Base-by-base conservation (phyloP, 345 rosid genomes). In the Pistacia vera region DNA sequence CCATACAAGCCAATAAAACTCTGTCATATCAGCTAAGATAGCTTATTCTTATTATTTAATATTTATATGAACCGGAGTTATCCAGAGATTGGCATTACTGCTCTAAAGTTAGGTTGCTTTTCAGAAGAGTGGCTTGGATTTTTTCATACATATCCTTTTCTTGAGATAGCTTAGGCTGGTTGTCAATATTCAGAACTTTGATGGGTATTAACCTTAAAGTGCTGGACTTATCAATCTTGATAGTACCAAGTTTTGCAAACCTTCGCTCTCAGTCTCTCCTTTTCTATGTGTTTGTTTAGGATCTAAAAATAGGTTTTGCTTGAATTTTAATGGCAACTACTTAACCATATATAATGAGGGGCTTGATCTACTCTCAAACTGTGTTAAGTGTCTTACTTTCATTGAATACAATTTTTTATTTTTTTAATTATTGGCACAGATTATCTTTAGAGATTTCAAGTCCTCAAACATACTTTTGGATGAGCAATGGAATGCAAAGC, bases 371-470 rank as follows among this genome's bases (percentile, higher is more conserved):
- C 35, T 70, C 63, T 70, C n/a, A 20, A 18, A 60, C 73, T 36
- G 63, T 20, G 7, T 57, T 52, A 71, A 56, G 20, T 20, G 54
- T 38, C 72, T 70, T 25, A 33, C 63, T 11, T n/a, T 56, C 16
- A 3, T 10, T 20, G 28, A 16, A 61, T 30, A 17, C 33, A 28
- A 11, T 46, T n/a, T 67, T 78, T 14, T 25, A 4, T 60, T 54
- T 30, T 51, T 57, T 59, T 17, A 56, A 63, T 58, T 65, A 12
- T 60, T 71, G 76, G 3, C 18, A 41, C 88, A 95, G 99, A 92
- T 96, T 65, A 96, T 96, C 77, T 96, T 96, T 75, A 81, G 97
- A 55, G 99, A 96, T 87, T 92, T 96, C 84, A 96, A 96, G 86
- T 92, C 99, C 14, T 96, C 99, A 30, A 93, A 93, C 76, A 93